Conservation (phyloP, 2,329 filamentous ascomycete genomes). For the Periglandula ipomoeae region DNA sequence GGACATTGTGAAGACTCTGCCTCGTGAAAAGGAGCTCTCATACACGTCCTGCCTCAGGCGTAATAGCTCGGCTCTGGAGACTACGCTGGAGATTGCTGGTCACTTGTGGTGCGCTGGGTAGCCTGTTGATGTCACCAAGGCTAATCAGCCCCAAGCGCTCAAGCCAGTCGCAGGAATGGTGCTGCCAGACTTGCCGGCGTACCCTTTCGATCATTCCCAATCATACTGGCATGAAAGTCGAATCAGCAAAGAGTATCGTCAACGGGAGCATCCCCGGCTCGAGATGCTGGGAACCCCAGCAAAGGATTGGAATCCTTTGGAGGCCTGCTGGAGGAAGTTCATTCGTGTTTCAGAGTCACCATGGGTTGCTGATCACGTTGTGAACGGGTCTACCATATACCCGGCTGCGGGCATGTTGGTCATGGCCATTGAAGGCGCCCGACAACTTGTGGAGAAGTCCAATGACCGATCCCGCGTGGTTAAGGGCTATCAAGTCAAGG, state of each 20-base stretch:
- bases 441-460: too few relatives aligned
- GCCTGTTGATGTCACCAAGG: too few relatives aligned
- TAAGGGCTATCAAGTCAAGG: too few relatives aligned
- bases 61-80: too few relatives aligned
- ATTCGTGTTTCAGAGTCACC: constrained; percentile 3
- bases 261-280: constrained; percentile 2
- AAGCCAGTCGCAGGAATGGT: too few relatives aligned
- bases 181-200: constrained; percentile 12
- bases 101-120: too few relatives aligned
- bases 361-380: constrained; percentile 29
- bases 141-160: too few relatives aligned
- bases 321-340: constrained; percentile 11
- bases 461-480: too few relatives aligned
- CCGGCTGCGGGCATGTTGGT: constrained; percentile 27
- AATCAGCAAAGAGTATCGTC: constrained; percentile 10
- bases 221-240: constrained; percentile 16
- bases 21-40: too few relatives aligned
- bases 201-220: constrained; percentile 15
- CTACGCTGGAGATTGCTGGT: too few relatives aligned
- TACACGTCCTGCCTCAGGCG: too few relatives aligned
- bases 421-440: too few relatives aligned
- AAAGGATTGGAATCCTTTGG: constrained; percentile 9
- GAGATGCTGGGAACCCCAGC: constrained; percentile 10
- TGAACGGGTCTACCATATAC: constrained; percentile 24
- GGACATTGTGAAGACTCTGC: not conserved